Percentiles rank a stretch among this genome's conserved stretches.
phyloP scores from a whole-genome alignment of 805 yeast species.

The Starmera caribaea region DNA sequence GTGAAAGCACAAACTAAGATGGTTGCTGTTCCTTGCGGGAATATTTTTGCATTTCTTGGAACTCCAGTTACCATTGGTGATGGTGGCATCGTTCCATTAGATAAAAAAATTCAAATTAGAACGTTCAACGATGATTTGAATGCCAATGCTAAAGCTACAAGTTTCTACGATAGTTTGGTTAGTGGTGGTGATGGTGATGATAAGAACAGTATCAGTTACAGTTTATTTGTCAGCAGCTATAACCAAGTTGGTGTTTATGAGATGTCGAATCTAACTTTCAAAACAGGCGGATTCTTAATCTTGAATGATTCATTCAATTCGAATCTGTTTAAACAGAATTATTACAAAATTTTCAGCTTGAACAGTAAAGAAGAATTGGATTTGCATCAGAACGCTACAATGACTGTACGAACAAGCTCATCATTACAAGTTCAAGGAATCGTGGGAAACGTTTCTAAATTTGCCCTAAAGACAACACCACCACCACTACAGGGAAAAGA shows the following conservation, averaged over 20 bases:
- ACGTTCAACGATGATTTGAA: conserved; percentile 92
- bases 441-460: conserved; percentile 77
- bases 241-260: conserved; percentile 92
- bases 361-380: conserved; percentile 72
- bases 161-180: conserved; percentile 55
- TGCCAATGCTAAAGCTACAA: conserved; percentile 68
- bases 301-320: conserved; percentile 88
- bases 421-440: conserved; percentile 82
- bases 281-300: conserved; percentile 80
- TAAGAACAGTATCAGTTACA: conserved; percentile 46
- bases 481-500: too few species aligned
- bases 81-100: conserved; percentile 82
- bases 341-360: conserved; percentile 69
- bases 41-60: conserved; percentile 76
- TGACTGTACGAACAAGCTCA: conserved; percentile 73
- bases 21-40: conserved; percentile 70
- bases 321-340: conserved; percentile 84
- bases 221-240: conserved; percentile 83
- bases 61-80: conserved; percentile 94
- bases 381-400: conserved; percentile 77
- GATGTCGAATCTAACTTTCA: conserved; percentile 72
- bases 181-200: not conserved
- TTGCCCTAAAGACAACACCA: too few species aligned
- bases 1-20: conserved; percentile 46
- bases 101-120: conserved; percentile 83